A percentile compares a stretch with the other conserved stretches of the same genome.
Conservation (phyloP, 1,139 yeast genomes). For the Pichia terricola region DNA sequence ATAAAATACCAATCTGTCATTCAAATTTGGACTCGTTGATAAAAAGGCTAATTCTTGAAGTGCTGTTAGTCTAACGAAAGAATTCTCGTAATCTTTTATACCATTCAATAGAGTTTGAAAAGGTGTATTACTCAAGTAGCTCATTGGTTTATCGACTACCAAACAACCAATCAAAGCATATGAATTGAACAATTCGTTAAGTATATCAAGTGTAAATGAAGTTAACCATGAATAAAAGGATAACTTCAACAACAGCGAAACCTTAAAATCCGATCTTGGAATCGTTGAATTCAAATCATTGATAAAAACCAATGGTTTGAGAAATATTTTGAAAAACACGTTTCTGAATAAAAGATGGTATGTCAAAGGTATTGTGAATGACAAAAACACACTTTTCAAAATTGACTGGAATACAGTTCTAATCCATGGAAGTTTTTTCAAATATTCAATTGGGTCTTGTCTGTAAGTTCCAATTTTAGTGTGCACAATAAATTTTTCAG, state of each 20-base stretch:
- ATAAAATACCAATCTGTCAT: slow-evolving; percentile 46
- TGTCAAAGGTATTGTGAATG: slow-evolving; percentile 40
- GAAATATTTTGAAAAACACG: slow-evolving; percentile 14
- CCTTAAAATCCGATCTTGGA: slow-evolving; percentile 31
- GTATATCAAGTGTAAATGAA: slow-evolving; percentile 45
- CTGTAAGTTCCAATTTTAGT: slow-evolving; percentile 40
- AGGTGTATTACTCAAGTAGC: slow-evolving; percentile 62
- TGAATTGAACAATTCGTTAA: slow-evolving; percentile 56
- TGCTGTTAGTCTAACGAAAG: slow-evolving; percentile 56
- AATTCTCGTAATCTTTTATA: slow-evolving; percentile 41
- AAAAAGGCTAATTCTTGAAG: slow-evolving; percentile 64
- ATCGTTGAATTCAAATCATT: slow-evolving; percentile 27
- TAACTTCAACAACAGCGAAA: slow-evolving; percentile 30
- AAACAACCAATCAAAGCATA: slow-evolving; percentile 79
- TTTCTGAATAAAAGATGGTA: slow-evolving; percentile 35
- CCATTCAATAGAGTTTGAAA: slow-evolving; percentile 70
- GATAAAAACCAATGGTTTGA: slow-evolving; percentile 15
- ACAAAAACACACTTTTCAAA: slow-evolving; percentile 23
- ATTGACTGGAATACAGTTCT: slow-evolving; percentile 10
- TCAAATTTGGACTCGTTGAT: slow-evolving; percentile 40
- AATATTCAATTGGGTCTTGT: slow-evolving; percentile 30
- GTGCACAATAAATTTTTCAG: slow-evolving; percentile 52
- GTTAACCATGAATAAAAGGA: slow-evolving; percentile 29
- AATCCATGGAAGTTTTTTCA: slow-evolving; percentile 8
- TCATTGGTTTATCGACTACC: slow-evolving; percentile 62